These are phyloP conservation scores for Emergomyces pasteurianus DNA, from an alignment of 2,329 filamentous ascomycete genomes.

Conservation along the genomic window DNA sequence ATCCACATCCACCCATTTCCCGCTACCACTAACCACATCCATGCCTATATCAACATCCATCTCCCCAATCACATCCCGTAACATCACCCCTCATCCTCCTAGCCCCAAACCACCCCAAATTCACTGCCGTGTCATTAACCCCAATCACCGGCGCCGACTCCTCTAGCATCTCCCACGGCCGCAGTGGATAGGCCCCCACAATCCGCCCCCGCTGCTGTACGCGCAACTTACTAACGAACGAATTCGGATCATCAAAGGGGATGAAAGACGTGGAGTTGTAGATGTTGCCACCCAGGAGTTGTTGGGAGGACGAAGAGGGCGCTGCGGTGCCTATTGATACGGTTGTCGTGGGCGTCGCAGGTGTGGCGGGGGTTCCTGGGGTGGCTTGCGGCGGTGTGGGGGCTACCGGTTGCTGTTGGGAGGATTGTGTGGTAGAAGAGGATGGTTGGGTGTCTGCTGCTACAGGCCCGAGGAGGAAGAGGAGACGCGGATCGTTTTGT, in stretches of 20 bases:
- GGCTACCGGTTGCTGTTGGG: background rate
- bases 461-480: constrained; percentile 32
- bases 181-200: constrained; percentile 24
- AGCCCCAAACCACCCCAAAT: constrained; percentile 31
- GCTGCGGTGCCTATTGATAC: background rate
- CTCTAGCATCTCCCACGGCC: constrained; percentile 35
- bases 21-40: background rate
- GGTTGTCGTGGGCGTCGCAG: background rate
- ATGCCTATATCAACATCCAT: background rate
- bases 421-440: constrained; percentile 6
- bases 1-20: background rate
- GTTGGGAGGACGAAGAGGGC: background rate
- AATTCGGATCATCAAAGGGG: constrained; percentile 18
- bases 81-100: constrained; percentile 13
- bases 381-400: background rate
- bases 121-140: constrained; percentile 35
- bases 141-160: constrained; percentile 33
- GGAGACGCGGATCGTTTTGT: constrained; percentile 28
- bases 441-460: constrained; percentile 14
- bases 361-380: background rate
- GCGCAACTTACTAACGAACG: constrained; percentile 22
- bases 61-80: background rate
- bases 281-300: background rate
- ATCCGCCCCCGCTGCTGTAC: constrained; percentile 26
- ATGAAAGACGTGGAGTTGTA: background rate